Conservation (phyloP, 169 alveolate species). For the Plasmodium fragile region DNA sequence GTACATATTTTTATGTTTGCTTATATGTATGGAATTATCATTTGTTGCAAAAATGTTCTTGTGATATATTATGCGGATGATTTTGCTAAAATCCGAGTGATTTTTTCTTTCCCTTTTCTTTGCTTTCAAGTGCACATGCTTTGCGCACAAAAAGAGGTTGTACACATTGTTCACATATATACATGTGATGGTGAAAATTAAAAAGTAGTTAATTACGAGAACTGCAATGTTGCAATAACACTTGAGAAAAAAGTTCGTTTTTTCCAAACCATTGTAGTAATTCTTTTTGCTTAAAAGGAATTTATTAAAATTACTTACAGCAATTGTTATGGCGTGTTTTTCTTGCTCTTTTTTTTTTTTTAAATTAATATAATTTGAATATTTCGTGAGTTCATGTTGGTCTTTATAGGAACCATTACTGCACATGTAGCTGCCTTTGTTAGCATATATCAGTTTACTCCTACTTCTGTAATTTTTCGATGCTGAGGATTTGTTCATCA, state of each 20-base stretch:
- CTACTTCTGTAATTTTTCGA: background rate
- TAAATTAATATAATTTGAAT: background rate
- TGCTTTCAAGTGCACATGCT: conserved; percentile 41
- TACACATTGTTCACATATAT: conserved; percentile 46
- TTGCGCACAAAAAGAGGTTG: conserved; percentile 24
- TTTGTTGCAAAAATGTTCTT: conserved; percentile 51
- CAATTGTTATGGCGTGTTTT: conserved; percentile 26
- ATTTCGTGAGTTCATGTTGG: background rate
- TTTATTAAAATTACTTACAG: conserved; percentile 31
- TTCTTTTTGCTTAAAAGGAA: conserved; percentile 37
- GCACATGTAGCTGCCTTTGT: background rate
- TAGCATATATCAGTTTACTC: background rate
- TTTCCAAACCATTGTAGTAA: conserved; percentile 22
- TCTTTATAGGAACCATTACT: background rate
- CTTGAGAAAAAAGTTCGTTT: background rate
- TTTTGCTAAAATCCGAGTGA: conserved; percentile 38
- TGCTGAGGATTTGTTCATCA: background rate
- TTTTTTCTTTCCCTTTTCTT: conserved; percentile 55
- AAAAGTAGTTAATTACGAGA: conserved; percentile 21
- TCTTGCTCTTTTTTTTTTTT: conserved; percentile 42
- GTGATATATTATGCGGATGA: conserved; percentile 56
- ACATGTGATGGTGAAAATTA: conserved; percentile 42
- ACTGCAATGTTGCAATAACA: background rate
- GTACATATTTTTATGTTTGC: conserved; percentile 53
- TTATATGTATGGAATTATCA: conserved; percentile 17